Base-by-base conservation (phyloP, 805 yeast genomes). In the Henningerozyma blattae region DNA sequence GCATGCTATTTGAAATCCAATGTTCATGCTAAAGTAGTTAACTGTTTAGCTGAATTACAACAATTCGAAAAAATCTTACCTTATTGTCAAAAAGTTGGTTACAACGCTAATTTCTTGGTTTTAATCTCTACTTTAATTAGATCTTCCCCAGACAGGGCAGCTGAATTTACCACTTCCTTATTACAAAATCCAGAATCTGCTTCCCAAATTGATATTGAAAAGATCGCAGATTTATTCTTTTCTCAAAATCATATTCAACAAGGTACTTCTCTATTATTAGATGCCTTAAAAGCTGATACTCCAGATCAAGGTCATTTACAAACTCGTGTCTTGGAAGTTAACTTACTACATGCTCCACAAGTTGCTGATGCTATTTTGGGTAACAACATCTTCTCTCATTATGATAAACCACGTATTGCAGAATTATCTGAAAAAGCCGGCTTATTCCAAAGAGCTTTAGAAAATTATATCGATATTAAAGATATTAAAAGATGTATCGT, bases 301-400 rank as follows among this genome's bases (percentile, higher is more conserved):
- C 96, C 97, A 27, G 80, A 87, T 42, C 95, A 91, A 54, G 96
- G 95, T 14, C 94, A 86, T 52, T 68, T 91, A 53, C 98, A 91
- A 68, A 91, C 98, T 7, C 76, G 94, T 52, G 74, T 91, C 33
- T 72, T 91, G 46, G 98, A 91, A 62, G 85, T 84, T 46, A 91
- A 91, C 59, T 68, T 91, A 56, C 59, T 84, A 54, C 93, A 87
- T 57, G 98, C 98, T 14, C 99, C 99, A 33, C 98, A 91, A 68
- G 99, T 91, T 37, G 99, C 98, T 28, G 98, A 91, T 61, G 99
- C 99, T 15, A 91, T 91, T 45, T 69, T 91, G 50, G 95, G 96
- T 40, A 91, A 89, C 60, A 77, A 78, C 40, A 89, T 91, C 84
- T 91, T 93, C 65, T 75, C 87, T 45, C 95, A 87, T 56, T 91